Base-by-base conservation (phyloP, 2,329 filamentous ascomycete genomes). In the Coniochaeta hoffmannii region DNA sequence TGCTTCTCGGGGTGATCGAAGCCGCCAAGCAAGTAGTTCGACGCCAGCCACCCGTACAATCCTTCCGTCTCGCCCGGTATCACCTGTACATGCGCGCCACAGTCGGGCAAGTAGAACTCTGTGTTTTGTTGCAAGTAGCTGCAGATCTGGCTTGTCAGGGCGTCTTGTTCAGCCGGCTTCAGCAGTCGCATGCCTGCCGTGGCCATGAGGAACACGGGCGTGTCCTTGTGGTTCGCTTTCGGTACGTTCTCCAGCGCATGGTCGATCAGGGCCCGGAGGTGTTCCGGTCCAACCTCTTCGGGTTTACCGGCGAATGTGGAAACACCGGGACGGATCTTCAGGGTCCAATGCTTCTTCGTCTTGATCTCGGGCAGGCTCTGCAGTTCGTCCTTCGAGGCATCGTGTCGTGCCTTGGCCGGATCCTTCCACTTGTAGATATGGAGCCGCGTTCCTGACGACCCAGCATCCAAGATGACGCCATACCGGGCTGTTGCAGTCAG, bases 1-100 rank as follows among this genome's bases (percentile, higher is more conserved):
- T 96, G 89, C 14, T 83, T 73, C 53, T 86, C 75, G 0, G 90
- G 86, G 17, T 81, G 76, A 68, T 97, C 89, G 64, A 99, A 97
- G 4, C 91, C 90, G 28, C 91, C 93, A 1, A 99, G 78, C 30
- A 99, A 74, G 66, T 99, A 99, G 67, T 99, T 99, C 54, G 93
- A 89, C 8, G 95, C 93, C 63, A 99, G 88, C 94, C 94, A 99
- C 36, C 94, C 94, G 65, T 97, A 99, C 30, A 99, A 72, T 2
- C 92, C 94, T 70, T 99, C 94, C 0, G 94, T 97, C 70, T 96
- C 92, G 44, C 94, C 94, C 0, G 91, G 85, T 59, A 99, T 99
- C 31, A 97, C 90, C 69, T 97, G 92, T 15, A 99, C 87, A 66
- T 97, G 90, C 36, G 90, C 72, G 57, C 81, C 82, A 75, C 94